Base-by-base conservation (phyloP, 2,329 filamentous ascomycete genomes). In the Coniochaeta pulveracea region DNA sequence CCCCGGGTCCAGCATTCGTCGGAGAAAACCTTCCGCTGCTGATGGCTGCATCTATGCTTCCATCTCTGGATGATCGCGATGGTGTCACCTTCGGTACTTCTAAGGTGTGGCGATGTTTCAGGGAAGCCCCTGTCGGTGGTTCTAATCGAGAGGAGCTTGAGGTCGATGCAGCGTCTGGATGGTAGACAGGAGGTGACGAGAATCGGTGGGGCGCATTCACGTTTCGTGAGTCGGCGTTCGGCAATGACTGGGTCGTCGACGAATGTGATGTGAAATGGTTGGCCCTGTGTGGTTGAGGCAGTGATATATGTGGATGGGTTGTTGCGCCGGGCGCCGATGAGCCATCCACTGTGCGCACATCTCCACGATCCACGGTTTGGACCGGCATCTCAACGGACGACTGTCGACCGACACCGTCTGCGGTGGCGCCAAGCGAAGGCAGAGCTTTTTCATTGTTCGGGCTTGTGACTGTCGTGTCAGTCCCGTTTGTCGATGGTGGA, bases 61-160 rank as follows among this genome's bases (percentile, higher is more conserved):
- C 69, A 43, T 94, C 86, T 44, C 73, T 76, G n/a, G 84, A 85
- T 34, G 61, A 70, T 45, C 84, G 72, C 21, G 70, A 62, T n/a
- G 76, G 66, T 14, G 68, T 61, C 11, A 66, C 55, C 55, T 79
- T 83, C 6, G 88, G 86, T 0, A 94, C 85, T 55, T 94, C 85
- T 17, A 95, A 67, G 0, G 85, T 94, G 57, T 94, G 82, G 43
- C 88, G 76, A 40, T 94, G 85, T 54, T 81, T 80, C 31, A 89
- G 61, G 35, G 72, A 69, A 14, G 70, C 57, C 19, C 64, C 61
- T 10, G 66, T 64, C 7, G 72, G 62, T 24, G 76, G 66, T 27
- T 66, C 54, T 37, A 66, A 58, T 3, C 57, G 52, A 21, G 60
- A 59, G n/a, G 72, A 68, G 2, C 67, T 58, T n/a, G 28, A 17